Evolutionary conservation across 345 rosid genomes (phyloP), one percentile per base, ranked within the genome.

Genomic region (Nasturtium officinale): DNA sequence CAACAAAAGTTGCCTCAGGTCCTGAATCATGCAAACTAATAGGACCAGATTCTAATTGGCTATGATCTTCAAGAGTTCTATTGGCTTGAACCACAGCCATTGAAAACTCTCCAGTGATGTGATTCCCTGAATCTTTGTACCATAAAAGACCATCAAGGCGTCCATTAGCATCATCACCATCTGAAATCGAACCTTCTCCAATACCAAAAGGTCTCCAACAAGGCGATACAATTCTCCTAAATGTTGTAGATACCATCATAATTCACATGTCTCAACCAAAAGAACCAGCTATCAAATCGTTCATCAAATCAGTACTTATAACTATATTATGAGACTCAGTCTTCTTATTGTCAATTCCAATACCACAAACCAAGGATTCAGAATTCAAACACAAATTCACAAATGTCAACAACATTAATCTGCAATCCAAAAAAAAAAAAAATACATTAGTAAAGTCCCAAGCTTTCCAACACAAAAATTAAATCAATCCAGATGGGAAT

Each of bases 21-120:
- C 98, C 96, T 7, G 89, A 77, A 26, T 92, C 90, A 52, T 74
- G 77, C 13, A 82, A 75, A 74, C 98, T 88, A 83, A 92, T 61
- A 5, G 94, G 91, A 78, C 99, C 99, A n/a, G 99, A 88, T 66
- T 91, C 99, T 52, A 96, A 82, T 21, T 96, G 98, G 63, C 97
- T 82, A 57, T 85, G 89, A 74, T 96, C 99, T 83, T 96, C 99
- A 67, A 92, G 76, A 32, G 82, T 35, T 65, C 48, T 69, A 63
- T 96, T 96, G 5, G 99, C 99, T 79, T 96, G 99, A 80, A 96
- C 82, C 26, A 92, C 96, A 0, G 97, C 98, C 99, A 96, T 92
- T 1, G 98, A 96, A 77, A 90, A 96, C 67, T 90, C 97, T 42
- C 98, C 98, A 29, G 71, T 75, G 5, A 74, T 81, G 79, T 86